Evolutionary conservation across 306 rosid genomes (phyloP).

Genomic region (Cicer bijugum): DNA sequence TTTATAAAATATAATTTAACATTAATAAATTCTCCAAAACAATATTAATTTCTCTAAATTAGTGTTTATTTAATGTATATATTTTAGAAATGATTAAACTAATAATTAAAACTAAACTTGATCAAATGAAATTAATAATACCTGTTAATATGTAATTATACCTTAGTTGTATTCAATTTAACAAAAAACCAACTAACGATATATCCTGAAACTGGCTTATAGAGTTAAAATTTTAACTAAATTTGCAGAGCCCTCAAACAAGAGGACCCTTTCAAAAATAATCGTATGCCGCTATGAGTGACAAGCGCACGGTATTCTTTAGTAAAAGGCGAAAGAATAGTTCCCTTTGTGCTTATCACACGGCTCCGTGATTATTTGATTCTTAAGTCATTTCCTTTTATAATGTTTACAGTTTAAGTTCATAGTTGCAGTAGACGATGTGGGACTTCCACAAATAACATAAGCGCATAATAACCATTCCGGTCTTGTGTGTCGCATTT

Average conservation of each 20-base stretch:
- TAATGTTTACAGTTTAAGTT: background rate
- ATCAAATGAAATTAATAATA: too few relatives aligned
- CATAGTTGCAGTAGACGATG: background rate
- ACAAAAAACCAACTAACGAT: too few relatives aligned
- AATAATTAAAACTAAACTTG: too few relatives aligned
- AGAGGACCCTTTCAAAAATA: background rate
- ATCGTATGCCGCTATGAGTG: slow-evolving; percentile 20
- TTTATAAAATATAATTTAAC: too few relatives aligned
- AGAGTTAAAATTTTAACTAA: background rate
- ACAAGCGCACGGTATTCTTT: slow-evolving; percentile 59
- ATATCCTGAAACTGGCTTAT: too few relatives aligned
- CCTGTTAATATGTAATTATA: too few relatives aligned
- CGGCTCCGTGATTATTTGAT: fast-evolving
- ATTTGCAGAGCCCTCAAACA: background rate
- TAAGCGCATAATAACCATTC: background rate
- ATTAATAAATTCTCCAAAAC: too few relatives aligned
- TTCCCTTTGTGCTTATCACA: slow-evolving; percentile 50
- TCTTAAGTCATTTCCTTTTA: fast-evolving
- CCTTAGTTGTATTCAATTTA: too few relatives aligned
- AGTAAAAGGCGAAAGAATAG: slow-evolving; percentile 84
- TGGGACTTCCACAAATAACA: background rate
- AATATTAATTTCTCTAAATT: too few relatives aligned
- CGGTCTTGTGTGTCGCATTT: background rate
- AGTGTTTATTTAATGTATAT: too few relatives aligned
- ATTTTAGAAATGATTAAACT: too few relatives aligned